Base-by-base conservation (phyloP, 176 grass and related monocot species). In the Canna indica region DNA sequence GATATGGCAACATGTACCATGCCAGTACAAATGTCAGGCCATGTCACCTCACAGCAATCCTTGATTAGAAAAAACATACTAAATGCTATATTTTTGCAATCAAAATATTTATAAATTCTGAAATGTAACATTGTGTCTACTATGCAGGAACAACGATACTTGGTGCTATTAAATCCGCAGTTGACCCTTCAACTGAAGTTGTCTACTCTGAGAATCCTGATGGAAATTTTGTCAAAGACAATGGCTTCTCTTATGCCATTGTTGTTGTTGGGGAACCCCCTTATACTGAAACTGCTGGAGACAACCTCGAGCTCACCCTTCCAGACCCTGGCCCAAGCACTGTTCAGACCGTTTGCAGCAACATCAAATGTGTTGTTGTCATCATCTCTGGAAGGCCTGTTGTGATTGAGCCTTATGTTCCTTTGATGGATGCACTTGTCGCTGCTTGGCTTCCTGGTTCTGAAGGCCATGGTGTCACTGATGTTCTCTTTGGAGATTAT, bases 391-490 rank as follows among this genome's bases (percentile, higher is more conserved):
- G 92, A 5, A 79, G 92, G 44, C 92, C 92, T 35, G 77, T 96
- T 46, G 71, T 91, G 11, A 73, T 96, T 44, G 81, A 96, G 58
- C 85, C 92, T 3, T 96, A 96, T 59, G 67, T 96, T 47, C 70
- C 81, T 1, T 31, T 86, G 60, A 84, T 96, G 88, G 92, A 96
- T 77, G 92, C 92, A 0, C 85, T 91, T 59, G 86, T 96, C 42
- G 92, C 88, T 48, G 92, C 92, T 39, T 96, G 92, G 92, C 88
- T 96, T 79, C 92, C 83, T 36, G 92, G 88, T 32, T 83, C 85
- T 1, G 92, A 91, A 83, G 92, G 92, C 28, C 92, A 86, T 79
- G 92, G 92, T 69, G 76, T 96, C 0, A 71, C 85, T n/a, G 92
- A 96, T 72, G 73, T 88, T 16, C 79, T 96, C 15, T 96, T 96